Conservation (phyloP, 2,329 filamentous ascomycete species). For the Dactylella cylindrospora region DNA sequence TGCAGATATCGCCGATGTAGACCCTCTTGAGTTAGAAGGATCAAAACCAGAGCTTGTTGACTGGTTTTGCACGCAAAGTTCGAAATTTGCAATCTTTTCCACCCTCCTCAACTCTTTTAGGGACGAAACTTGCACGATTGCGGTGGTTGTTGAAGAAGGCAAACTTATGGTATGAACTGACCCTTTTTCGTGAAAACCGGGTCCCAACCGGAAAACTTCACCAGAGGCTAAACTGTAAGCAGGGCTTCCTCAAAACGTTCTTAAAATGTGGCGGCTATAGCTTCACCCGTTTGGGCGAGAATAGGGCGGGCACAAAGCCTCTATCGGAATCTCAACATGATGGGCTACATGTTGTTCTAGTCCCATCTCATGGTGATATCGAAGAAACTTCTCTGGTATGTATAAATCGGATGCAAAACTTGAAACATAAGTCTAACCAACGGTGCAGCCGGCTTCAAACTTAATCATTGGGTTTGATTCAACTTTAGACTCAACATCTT, state of each 20-base stretch:
- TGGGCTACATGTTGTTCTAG: constrained; percentile 8
- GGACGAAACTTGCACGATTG: constrained; percentile 12
- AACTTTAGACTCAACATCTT: constrained; percentile 9
- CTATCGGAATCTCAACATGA: not conserved
- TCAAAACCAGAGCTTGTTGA: constrained; percentile 17
- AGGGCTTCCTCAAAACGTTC: constrained; percentile 30
- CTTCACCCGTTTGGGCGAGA: constrained; percentile 14
- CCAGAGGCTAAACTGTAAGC: not conserved
- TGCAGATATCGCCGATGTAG: constrained; percentile 12
- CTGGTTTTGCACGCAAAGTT: constrained; percentile 36
- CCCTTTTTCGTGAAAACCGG: no score
- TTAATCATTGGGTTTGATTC: constrained; percentile 28
- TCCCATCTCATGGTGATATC: constrained; percentile 9
- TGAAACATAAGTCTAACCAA: constrained; percentile 2
- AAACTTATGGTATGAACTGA: constrained; percentile 20
- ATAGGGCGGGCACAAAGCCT: not conserved
- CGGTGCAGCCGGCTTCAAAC: constrained; percentile 11
- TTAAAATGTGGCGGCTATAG: constrained; percentile 11
- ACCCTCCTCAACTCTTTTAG: constrained; percentile 10
- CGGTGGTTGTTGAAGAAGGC: constrained; percentile 19
- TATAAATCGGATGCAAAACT: not conserved
- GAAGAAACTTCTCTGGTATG: constrained; percentile 9
- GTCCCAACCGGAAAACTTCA: not conserved
- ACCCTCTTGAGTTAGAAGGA: not conserved
- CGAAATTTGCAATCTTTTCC: constrained; percentile 27